phyloP scores from a whole-genome alignment of 345 rosid genomes.

The Isatis tinctoria region DNA sequence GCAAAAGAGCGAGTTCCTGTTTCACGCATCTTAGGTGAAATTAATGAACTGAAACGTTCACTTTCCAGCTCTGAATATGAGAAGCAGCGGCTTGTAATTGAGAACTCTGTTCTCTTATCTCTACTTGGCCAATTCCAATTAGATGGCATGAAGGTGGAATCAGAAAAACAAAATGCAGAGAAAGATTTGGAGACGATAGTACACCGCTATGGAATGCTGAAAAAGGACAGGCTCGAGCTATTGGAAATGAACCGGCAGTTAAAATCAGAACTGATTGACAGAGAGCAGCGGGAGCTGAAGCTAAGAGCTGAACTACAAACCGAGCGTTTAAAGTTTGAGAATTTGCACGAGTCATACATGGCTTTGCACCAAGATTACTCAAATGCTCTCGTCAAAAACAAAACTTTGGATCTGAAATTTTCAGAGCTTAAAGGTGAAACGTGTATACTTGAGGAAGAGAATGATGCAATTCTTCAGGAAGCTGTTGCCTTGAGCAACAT shows the following conservation, averaged over 20 bases:
- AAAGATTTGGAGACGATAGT: slow-evolving; percentile 40
- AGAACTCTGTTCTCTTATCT: slow-evolving; percentile 69
- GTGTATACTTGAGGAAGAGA: slow-evolving; percentile 56
- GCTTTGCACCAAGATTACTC: slow-evolving; percentile 49
- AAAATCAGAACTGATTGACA: slow-evolving; percentile 43
- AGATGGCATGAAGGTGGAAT: slow-evolving; percentile 55
- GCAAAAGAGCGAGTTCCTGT: slow-evolving; percentile 46
- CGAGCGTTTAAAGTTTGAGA: slow-evolving; percentile 38
- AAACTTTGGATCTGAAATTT: slow-evolving; percentile 40
- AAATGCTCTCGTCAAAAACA: slow-evolving; percentile 43
- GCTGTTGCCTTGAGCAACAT: slow-evolving; percentile 43
- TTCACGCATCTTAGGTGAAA: slow-evolving; percentile 48
- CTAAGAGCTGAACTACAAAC: slow-evolving; percentile 42
- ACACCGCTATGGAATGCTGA: slow-evolving; percentile 36
- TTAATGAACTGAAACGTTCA: slow-evolving; percentile 54
- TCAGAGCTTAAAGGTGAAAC: slow-evolving; percentile 47
- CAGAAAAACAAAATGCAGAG: slow-evolving; percentile 42
- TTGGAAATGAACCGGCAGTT: slow-evolving; percentile 54
- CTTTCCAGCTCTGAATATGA: slow-evolving; percentile 49
- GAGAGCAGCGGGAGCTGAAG: slow-evolving; percentile 38
- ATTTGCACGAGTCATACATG: slow-evolving; percentile 47
- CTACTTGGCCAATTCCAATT: slow-evolving; percentile 46
- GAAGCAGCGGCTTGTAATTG: slow-evolving; percentile 58
- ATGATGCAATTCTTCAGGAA: slow-evolving; percentile 43
- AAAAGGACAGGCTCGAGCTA: slow-evolving; percentile 53